Evolutionary conservation across 139 green algal species (phyloP), one percentile per base, ranked within the genome.

Genomic region (Tetraselmis chui): DNA sequence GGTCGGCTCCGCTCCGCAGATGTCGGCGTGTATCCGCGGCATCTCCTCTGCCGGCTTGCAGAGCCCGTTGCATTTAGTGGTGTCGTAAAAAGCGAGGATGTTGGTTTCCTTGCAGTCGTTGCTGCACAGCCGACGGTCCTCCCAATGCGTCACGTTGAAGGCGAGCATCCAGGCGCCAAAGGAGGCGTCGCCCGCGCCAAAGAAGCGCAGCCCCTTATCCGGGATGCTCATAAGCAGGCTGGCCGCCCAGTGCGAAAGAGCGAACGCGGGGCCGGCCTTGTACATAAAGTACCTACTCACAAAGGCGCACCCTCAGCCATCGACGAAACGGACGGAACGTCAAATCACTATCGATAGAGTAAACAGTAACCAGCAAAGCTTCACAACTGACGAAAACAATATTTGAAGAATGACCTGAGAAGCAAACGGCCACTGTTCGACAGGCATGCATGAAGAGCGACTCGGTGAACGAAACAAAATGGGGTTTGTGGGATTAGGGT

Each of bases 361-460:
- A n/a, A n/a, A n/a, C n/a, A n/a, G n/a, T n/a, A n/a, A n/a, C n/a
- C n/a, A n/a, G n/a, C n/a, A n/a, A n/a, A n/a, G n/a, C n/a, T n/a
- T n/a, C n/a, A n/a, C n/a, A n/a, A n/a, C n/a, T n/a, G n/a, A n/a
- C n/a, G n/a, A n/a, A n/a, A n/a, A n/a, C n/a, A n/a, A n/a, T n/a
- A n/a, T n/a, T n/a, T n/a, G n/a, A n/a, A n/a, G n/a, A n/a, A n/a
- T n/a, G n/a, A n/a, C n/a, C n/a, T n/a, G n/a, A n/a, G n/a, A n/a
- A n/a, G n/a, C n/a, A n/a, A n/a, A n/a, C n/a, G n/a, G n/a, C n/a
- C n/a, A n/a, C n/a, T n/a, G n/a, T n/a, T n/a, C n/a, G n/a, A n/a
- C n/a, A n/a, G n/a, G n/a, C 90, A 94, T 93, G 86, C 91, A 94
- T 0, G 90, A 90, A 30, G 94, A 76, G 45, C 94, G 94, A 78